phyloP scores from a whole-genome alignment of 441 rosid genomes.

The Pelargonium myrrhifolium region DNA sequence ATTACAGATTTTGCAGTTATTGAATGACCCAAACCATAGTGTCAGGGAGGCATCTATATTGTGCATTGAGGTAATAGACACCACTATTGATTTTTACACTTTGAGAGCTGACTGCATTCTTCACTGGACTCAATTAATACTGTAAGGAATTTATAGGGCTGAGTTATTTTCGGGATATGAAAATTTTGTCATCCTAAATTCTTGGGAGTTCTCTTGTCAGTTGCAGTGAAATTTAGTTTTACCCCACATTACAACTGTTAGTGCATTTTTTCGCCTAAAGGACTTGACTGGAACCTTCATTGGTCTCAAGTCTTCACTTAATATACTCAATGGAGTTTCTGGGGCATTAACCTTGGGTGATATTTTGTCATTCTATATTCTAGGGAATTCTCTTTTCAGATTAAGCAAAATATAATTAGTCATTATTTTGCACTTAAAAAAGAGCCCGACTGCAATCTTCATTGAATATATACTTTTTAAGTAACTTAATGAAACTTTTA shows the following conservation, averaged over 20 bases:
- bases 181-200: neutral
- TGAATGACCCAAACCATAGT: slow-evolving; percentile 75
- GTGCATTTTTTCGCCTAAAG: neutral
- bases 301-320: neutral
- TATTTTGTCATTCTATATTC: neutral
- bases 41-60: slow-evolving; percentile 88
- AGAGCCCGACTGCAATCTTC: neutral
- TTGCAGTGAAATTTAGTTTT: neutral
- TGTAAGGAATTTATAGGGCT: neutral
- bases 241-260: neutral
- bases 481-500: neutral
- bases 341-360: neutral
- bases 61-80: slow-evolving; percentile 76
- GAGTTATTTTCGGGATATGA: neutral
- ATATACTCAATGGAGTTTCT: neutral
- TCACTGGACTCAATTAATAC: neutral
- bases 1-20: slow-evolving; percentile 82
- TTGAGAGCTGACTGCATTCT: neutral
- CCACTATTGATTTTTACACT: neutral
- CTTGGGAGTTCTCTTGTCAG: neutral
- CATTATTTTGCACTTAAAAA: neutral
- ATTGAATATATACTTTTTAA: neutral
- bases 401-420: neutral
- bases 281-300: neutral
- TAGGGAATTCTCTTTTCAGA: neutral